phyloP scores from a whole-genome alignment of 345 rosid species.

The Turritis glabra region DNA sequence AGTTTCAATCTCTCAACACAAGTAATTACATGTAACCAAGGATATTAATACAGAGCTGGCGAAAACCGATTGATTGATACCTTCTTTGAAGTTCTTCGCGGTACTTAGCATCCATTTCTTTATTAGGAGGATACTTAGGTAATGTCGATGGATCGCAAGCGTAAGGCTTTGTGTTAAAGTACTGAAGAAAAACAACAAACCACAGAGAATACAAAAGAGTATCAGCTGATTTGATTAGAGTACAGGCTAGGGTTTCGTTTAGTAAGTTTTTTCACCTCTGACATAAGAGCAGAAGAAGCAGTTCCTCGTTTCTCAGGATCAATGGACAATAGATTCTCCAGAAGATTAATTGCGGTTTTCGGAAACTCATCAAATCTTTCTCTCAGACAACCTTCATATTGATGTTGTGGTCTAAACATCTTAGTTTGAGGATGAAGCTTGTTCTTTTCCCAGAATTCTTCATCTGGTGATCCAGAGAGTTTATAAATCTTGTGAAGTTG shows the following conservation, averaged over 20 bases:
- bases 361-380: slow-evolving; percentile 64
- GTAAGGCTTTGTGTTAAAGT: slow-evolving; percentile 60
- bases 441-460: slow-evolving; percentile 62
- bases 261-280: slow-evolving; percentile 46
- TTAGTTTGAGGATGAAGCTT: slow-evolving; percentile 59
- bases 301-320: slow-evolving; percentile 73
- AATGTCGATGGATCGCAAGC: slow-evolving; percentile 72
- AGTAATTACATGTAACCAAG: neutral
- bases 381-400: slow-evolving; percentile 52
- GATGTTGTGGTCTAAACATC: slow-evolving; percentile 66
- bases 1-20: neutral
- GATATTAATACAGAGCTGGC: neutral
- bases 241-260: neutral
- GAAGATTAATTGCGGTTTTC: slow-evolving; percentile 45
- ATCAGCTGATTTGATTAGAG: neutral
- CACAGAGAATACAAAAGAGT: neutral
- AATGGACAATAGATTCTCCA: slow-evolving; percentile 61
- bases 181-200: slow-evolving; percentile 43
- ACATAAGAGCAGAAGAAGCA: slow-evolving; percentile 66
- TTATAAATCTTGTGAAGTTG: slow-evolving; percentile 77
- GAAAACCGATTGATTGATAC: slow-evolving; percentile 11
- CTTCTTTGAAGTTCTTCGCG: slow-evolving; percentile 68
- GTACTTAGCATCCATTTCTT: slow-evolving; percentile 75
- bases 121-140: slow-evolving; percentile 76
- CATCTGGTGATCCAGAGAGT: slow-evolving; percentile 79